phyloP scores from a whole-genome alignment of 441 rosid genomes.

The Adansonia gregorii region DNA sequence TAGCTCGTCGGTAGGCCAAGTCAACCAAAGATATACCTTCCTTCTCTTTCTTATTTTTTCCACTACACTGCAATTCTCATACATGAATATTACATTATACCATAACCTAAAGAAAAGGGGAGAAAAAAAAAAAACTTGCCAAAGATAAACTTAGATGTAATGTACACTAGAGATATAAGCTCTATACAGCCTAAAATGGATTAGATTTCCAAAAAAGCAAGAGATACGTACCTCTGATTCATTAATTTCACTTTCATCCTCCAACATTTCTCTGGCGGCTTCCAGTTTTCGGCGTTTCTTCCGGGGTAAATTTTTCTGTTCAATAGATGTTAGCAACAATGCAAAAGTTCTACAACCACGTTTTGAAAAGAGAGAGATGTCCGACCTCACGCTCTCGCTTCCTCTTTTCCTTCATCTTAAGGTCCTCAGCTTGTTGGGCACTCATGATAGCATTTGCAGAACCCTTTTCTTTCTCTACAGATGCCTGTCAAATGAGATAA shows the following conservation, averaged over 20 bases:
- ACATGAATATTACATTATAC: constrained; percentile 18
- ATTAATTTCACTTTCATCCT: constrained; percentile 56
- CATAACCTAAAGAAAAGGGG: not conserved
- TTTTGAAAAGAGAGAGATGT: constrained; percentile 18
- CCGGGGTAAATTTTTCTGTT: constrained; percentile 89
- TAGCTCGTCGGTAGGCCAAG: constrained; percentile 87
- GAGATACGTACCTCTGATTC: constrained; percentile 43
- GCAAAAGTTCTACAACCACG: not conserved
- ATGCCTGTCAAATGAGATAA: constrained; percentile 47
- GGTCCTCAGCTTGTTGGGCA: constrained; percentile 88
- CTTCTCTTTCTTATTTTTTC: constrained; percentile 61
- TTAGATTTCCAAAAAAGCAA: constrained; percentile 11
- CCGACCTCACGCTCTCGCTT: constrained; percentile 84
- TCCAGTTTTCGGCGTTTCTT: constrained; percentile 88
- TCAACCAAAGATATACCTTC: constrained; percentile 72
- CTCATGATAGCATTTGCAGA: constrained; percentile 66
- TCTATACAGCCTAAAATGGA: constrained; percentile 12
- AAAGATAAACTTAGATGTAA: not conserved
- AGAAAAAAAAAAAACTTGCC: not conserved
- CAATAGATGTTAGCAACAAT: constrained; percentile 33
- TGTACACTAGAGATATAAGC: not conserved
- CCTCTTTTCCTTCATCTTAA: constrained; percentile 90
- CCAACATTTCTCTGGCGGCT: constrained; percentile 97
- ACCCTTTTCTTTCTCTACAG: constrained; percentile 52
- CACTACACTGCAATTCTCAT: constrained; percentile 46